A percentile compares a stretch with the other conserved stretches of the same genome.
These are phyloP conservation scores for Colletotrichum sp. DNA, from an alignment of 2,329 filamentous ascomycete genomes.

Conservation along the genomic window DNA sequence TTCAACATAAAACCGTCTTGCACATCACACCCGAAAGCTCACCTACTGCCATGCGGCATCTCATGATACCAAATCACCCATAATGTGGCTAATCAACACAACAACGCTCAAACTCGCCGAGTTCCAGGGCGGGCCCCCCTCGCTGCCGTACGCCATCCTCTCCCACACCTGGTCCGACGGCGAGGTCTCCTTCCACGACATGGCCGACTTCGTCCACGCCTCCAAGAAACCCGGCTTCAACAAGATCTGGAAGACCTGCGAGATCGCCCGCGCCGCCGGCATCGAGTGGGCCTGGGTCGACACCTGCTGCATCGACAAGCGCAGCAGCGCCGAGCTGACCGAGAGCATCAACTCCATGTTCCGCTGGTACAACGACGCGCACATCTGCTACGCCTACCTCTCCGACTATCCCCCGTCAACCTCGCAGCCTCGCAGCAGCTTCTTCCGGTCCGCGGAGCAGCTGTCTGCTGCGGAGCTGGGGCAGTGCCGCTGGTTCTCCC, in stretches of 20 bases:
- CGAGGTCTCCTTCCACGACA: constrained; percentile 28
- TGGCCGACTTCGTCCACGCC: neutral
- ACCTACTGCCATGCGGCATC: neutral
- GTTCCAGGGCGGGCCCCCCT: neutral
- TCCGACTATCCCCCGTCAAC: neutral
- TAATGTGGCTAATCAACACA: neutral
- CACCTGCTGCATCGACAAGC: neutral
- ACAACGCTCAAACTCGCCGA: neutral
- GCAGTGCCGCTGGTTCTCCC: neutral
- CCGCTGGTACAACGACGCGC: constrained; percentile 36
- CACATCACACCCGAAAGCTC: neutral
- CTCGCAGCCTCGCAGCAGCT: neutral
- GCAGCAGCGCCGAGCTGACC: neutral
- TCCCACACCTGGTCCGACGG: constrained; percentile 30
- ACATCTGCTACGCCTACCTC: neutral
- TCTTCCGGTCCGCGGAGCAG: neutral
- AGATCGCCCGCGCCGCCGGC: neutral
- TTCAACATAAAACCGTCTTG: neutral
- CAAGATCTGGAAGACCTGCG: neutral
- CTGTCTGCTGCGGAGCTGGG: neutral
- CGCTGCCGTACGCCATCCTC: neutral
- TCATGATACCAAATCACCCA: neutral
- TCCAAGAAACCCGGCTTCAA: neutral
- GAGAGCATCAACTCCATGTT: constrained; percentile 32
- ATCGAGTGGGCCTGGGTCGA: neutral